A percentile compares a stretch with the other conserved stretches of the same genome.
Evolutionary conservation across 345 rosid genomes (phyloP).

Genomic region (Ailanthus altissimus): DNA sequence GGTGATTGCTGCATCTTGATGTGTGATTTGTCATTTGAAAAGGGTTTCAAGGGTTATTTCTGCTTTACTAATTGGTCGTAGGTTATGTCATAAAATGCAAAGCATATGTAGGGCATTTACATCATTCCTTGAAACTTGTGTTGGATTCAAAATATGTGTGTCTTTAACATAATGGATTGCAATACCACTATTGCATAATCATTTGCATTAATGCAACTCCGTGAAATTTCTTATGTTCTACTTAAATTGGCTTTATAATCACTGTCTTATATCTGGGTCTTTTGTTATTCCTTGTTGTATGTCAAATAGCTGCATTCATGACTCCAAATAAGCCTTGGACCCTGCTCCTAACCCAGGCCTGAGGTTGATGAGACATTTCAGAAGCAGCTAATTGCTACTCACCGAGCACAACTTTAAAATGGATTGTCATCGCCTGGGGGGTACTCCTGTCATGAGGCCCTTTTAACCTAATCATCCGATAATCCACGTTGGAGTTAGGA

Average conservation of each 20-base stretch:
- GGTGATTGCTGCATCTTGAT: not conserved
- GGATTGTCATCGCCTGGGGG: not conserved
- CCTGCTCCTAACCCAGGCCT: not conserved
- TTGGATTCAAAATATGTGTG: not conserved
- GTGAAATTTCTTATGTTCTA: not conserved
- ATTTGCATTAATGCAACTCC: not conserved
- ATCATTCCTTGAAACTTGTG: not conserved
- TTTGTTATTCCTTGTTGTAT: not conserved
- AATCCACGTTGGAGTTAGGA: not conserved
- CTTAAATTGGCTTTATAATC: not conserved
- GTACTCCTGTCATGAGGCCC: not conserved
- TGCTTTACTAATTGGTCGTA: not conserved
- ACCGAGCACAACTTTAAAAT: not conserved
- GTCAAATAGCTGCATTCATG: not conserved
- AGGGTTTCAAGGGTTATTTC: not conserved
- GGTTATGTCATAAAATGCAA: not conserved
- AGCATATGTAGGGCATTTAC: not conserved
- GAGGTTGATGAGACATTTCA: not conserved
- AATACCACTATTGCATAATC: not conserved
- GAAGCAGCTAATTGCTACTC: not conserved
- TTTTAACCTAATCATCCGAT: not conserved
- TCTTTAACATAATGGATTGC: not conserved
- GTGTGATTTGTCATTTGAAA: not conserved
- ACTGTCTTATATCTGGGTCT: not conserved
- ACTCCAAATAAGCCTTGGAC: not conserved